Base-by-base conservation (phyloP, 2,329 filamentous ascomycete species). In the Pseudomassariella vexata region DNA sequence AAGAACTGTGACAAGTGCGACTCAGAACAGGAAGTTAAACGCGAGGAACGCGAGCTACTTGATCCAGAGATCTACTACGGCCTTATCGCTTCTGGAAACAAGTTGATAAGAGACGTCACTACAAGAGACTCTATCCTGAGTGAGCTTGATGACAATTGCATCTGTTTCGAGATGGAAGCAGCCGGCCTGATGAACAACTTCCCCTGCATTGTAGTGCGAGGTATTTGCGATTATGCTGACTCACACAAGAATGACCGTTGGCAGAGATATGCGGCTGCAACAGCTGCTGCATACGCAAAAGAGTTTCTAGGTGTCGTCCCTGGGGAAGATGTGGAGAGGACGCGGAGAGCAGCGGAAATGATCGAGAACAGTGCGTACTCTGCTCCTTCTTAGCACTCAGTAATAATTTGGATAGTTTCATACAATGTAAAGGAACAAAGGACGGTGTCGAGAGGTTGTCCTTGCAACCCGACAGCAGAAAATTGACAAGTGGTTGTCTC, bases 401-500 rank as follows among this genome's bases (percentile, higher is more conserved):
- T 29, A 11, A 16, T 10, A 29, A 7, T 30, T 17, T 12, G 16
- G 21, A 3, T 18, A 12, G 7, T 11, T 11, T 9, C n/a, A 12
- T 10, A 20, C n/a, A 19, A 6, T 12, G 9, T 3, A 20, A 14
- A 14, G n/a, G n/a, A 19, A 30, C 11, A 21, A 12, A 28, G 20
- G 27, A 39, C 18, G 33, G 41, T 18, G 44, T 52, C 12, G 24
- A 24, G 12, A 14, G 26, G 9, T 61, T 57, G 58, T 45, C 62
- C 2, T 51, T 48, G 1, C 9, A 63, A 34, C 52, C 53, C 3
- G 57, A 52, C 2, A 48, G 36, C 1, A 61, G 2, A 26, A 26
- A 5, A 6, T 32, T 11, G 19, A 11, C 11, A 26, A 20, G 12
- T 32, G 22, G 30, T 18, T 32, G 9, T 11, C 21, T 11, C n/a